phyloP scores from a whole-genome alignment of 1,139 yeast species.

The Suhomyces kunorum region DNA sequence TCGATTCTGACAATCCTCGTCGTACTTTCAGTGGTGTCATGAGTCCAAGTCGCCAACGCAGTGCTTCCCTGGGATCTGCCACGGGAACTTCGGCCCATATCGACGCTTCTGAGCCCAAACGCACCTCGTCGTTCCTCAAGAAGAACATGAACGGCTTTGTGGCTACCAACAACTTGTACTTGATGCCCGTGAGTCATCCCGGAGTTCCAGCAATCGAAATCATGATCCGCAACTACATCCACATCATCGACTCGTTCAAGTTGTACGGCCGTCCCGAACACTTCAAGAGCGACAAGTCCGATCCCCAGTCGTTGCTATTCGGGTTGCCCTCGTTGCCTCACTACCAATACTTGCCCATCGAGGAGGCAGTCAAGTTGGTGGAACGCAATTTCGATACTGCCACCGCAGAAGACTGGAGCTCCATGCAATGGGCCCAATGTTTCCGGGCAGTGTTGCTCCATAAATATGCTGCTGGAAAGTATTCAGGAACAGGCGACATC shows the following conservation, averaged over 20 bases:
- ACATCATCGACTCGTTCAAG: constrained; percentile 54
- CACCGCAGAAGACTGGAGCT: constrained; percentile 37
- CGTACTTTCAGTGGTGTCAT: constrained; percentile 11
- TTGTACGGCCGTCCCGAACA: constrained; percentile 57
- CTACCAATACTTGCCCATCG: constrained; percentile 48
- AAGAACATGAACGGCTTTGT: constrained; percentile 35
- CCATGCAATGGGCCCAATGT: constrained; percentile 41
- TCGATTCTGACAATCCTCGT: constrained; percentile 14
- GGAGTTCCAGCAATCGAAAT: constrained; percentile 59
- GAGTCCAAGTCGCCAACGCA: constrained; percentile 11
- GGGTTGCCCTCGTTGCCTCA: constrained; percentile 60
- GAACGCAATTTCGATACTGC: constrained; percentile 33
- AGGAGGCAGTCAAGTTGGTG: constrained; percentile 40
- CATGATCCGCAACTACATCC: constrained; percentile 55
- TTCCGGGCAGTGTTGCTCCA: constrained; percentile 26
- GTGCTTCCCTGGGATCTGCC: constrained; percentile 7
- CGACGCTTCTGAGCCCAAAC: constrained; percentile 14
- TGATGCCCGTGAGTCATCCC: constrained; percentile 57
- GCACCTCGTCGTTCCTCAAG: constrained; percentile 21
- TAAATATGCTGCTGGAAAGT: constrained; percentile 15
- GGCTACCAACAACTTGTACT: constrained; percentile 40
- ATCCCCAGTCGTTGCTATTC: constrained; percentile 49
- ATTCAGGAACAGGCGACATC: constrained; percentile 39
- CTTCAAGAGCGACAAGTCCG: constrained; percentile 47
- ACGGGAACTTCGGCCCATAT: constrained; percentile 5